Base-by-base conservation (phyloP, 2,329 filamentous ascomycete genomes). In the Calonectria pteridis region DNA sequence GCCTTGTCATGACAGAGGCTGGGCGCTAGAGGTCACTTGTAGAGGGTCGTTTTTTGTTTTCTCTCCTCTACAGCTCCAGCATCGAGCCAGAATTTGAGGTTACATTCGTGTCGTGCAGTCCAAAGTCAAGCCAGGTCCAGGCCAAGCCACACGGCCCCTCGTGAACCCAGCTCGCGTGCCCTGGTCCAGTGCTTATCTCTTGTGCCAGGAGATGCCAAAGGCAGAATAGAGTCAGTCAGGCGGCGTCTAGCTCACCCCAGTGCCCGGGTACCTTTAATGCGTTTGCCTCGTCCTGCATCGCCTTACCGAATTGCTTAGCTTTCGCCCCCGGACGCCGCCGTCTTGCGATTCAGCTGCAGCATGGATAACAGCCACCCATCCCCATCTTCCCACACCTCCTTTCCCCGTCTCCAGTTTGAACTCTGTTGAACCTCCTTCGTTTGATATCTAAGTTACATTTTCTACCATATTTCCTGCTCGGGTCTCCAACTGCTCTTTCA, bases 111-210 rank as follows among this genome's bases (percentile, higher is more conserved):
- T 62, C 55, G 40, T 40, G 55, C 33, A 40, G 37, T 40, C 33
- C 33, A 23, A 49, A 64, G n/a, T 64, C 59, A 64, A 64, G 26
- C 20, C 40, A 28, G 20, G 20, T 33, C 59, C 28, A 64, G 40
- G 59, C 23, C 59, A 64, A 64, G 59, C 59, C 59, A 64, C 59
- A 43, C 46, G 26, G 33, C 11, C 35, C 37, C 65, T 65, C 71
- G 59, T 64, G 51, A 73, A 68, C 43, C 28, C 50, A 55, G 59
- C 58, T 70, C 14, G 31, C 20, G 49, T 37, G 59, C 59, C 71
- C 62, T 73, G 75, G 77, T 73, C 72, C 73, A 73, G 79, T 79
- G 78, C 78, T 80, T 80, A 80, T 80, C 78, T 80, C 31, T 53
- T n/a, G 31, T 67, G 43, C 69, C 72, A 68, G 63, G 59, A 49